Conservation (phyloP, 768 basidiomycete species). For the Tephrocybe rancida region DNA sequence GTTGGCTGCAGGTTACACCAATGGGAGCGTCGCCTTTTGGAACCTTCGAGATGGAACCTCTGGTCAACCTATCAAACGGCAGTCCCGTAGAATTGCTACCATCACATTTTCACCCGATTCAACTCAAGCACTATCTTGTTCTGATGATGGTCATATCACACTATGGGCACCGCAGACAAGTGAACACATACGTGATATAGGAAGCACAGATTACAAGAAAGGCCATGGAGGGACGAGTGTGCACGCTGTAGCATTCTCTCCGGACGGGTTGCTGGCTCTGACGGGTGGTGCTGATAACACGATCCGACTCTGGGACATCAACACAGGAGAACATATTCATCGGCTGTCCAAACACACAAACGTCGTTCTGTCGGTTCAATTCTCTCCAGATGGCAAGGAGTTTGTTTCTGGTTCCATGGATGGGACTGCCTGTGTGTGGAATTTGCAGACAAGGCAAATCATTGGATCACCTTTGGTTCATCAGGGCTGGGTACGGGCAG, state of each 20-base stretch:
- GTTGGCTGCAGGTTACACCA: not conserved
- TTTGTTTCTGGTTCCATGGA: slow-evolving; percentile 17
- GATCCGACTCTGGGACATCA: slow-evolving; percentile 18
- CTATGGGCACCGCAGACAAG: not conserved
- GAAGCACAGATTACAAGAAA: no score
- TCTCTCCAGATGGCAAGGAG: slow-evolving; percentile 14
- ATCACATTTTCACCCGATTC: not conserved
- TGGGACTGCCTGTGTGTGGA: slow-evolving; percentile 15
- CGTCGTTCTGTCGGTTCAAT: slow-evolving; percentile 7
- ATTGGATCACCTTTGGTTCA: not conserved
- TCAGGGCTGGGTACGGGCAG: not conserved
- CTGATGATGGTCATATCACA: not conserved
- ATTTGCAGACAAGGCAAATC: not conserved
- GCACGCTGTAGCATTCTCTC: slow-evolving; percentile 15
- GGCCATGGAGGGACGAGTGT: not conserved
- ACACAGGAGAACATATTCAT: slow-evolving; percentile 5
- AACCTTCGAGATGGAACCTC: not conserved
- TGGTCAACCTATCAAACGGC: no score
- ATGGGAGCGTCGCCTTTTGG: not conserved
- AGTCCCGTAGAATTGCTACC: not conserved
- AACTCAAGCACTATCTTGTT: not conserved
- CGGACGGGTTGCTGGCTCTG: slow-evolving; percentile 14
- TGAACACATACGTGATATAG: not conserved
- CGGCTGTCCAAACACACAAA: slow-evolving; percentile 7
- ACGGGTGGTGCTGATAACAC: slow-evolving; percentile 14